These are phyloP conservation scores for Cyclostephanos invisitatus DNA, from an alignment of 108 stramenopile genomes.

Conservation along the genomic window DNA sequence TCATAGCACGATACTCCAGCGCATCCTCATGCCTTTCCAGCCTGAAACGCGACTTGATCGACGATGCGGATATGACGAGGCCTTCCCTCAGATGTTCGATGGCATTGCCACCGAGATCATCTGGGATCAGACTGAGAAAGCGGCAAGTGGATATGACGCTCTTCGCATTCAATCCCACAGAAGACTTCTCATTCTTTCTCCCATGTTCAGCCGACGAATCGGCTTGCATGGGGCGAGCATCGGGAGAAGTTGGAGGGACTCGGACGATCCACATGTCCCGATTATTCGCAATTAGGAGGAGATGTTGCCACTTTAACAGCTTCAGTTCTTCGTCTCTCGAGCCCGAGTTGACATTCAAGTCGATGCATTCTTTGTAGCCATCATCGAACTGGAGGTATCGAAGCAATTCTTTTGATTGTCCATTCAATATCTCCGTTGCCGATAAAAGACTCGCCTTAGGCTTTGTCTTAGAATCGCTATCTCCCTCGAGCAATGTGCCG, in stretches of 20 bases:
- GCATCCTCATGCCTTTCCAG: conserved; percentile 48
- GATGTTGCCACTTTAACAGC: conserved; percentile 64
- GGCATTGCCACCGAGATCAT: conserved; percentile 67
- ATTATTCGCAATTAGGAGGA: conserved; percentile 63
- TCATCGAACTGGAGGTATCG: conserved; percentile 80
- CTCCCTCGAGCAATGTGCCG: background rate
- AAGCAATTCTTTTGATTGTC: conserved; percentile 49
- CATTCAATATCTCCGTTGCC: conserved; percentile 25
- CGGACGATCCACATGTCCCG: conserved; percentile 59
- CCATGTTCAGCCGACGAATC: conserved; percentile 7
- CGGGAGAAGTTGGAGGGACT: conserved; percentile 45
- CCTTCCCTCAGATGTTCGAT: conserved; percentile 50
- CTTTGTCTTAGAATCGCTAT: background rate
- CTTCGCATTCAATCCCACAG: conserved; percentile 51
- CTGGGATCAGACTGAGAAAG: conserved; percentile 58
- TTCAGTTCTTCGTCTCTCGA: conserved; percentile 55
- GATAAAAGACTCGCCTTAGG: background rate
- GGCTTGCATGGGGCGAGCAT: conserved; percentile 41
- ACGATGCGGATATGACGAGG: conserved; percentile 20
- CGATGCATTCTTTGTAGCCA: conserved; percentile 69
- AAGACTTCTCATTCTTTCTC: conserved; percentile 29
- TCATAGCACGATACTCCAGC: conserved; percentile 68
- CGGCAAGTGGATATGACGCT: conserved; percentile 72
- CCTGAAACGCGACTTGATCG: conserved; percentile 26
- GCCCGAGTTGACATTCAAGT: background rate